Evolutionary conservation across 2,329 filamentous ascomycete genomes (phyloP), one percentile per base, ranked within the genome.

Genomic region (Hymenoscyphus albidus): DNA sequence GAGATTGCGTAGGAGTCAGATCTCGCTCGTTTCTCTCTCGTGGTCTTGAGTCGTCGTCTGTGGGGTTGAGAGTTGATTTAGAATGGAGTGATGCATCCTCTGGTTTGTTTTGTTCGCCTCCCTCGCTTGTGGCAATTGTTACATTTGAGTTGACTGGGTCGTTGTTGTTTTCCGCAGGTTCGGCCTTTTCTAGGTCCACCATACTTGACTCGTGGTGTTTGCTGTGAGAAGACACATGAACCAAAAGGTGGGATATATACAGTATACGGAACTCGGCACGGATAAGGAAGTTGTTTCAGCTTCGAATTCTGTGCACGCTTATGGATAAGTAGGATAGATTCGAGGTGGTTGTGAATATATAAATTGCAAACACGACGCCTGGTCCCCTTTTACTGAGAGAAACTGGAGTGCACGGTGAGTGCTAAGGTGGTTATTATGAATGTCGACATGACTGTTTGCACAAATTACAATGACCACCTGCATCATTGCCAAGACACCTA

Each of bases 1-100:
- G 74, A 6, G 81, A 80, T 42, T 76, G 75, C 7, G 74, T 70
- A 6, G 70, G 73, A 48, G 71, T 70, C 73, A 39, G 69, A 61
- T 12, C 61, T 18, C 27, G 40, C 31, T 27, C 18, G 48, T 54
- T 12, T 18, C 22, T 27, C 2, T 54, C 48, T 12, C 3, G n/a
- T 54, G 13, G 48, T 13, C 48, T 10, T 35, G 35, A 10, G 9
- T 5, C 38, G 27, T 32, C 14, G 9, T 59, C 57, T 27, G 40
- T 38, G 6, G 38, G 18, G 3, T 39, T 35, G 18, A 13, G 10
- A 13, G 61, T 58, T 10, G 61, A n/a, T 22, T 48, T 35, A n/a
- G 61, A 62, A 58, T 51, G 61, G 16, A 58, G 18, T 48, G 61
- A 62, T 16, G 39, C 55, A 5, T 55, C 65, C 40, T 64, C 62